phyloP scores from a whole-genome alignment of 192 early-diverging fungal species.

The Gonapodya prolifera region DNA sequence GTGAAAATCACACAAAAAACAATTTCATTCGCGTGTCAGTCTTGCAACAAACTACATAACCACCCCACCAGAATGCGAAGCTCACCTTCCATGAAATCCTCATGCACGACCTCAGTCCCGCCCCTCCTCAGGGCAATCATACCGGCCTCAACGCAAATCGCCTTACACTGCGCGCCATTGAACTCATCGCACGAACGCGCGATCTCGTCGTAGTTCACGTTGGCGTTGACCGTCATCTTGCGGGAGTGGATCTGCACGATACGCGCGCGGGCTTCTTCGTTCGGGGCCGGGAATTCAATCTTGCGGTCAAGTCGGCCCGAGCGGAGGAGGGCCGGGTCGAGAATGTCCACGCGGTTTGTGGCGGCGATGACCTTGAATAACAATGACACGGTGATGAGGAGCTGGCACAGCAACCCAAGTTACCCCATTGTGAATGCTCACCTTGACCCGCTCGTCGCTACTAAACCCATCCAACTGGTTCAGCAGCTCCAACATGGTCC shows the following conservation, averaged over 20 bases:
- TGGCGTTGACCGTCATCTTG: conserved; percentile 90
- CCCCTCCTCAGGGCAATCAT: conserved; percentile 94
- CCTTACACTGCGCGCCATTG: conserved; percentile 98
- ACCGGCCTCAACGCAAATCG: conserved; percentile 94
- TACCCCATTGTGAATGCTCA: background rate
- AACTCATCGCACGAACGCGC: conserved; percentile 94
- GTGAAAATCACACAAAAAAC: conserved; percentile 6
- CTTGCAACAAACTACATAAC: background rate
- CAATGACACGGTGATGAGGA: background rate
- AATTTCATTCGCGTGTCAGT: background rate
- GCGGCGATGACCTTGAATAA: conserved; percentile 91
- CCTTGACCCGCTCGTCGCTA: conserved; percentile 88
- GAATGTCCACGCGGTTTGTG: conserved; percentile 90
- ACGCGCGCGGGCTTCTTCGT: conserved; percentile 86
- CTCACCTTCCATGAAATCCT: conserved; percentile 88
- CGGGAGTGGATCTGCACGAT: conserved; percentile 97
- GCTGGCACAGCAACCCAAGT: background rate
- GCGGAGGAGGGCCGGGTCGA: conserved; percentile 79
- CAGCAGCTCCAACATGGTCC: conserved; percentile 97
- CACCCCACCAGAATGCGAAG: background rate
- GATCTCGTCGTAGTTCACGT: conserved; percentile 95
- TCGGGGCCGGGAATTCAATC: conserved; percentile 83
- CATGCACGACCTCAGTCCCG: conserved; percentile 76
- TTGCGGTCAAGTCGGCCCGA: conserved; percentile 84
- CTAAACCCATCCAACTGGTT: conserved; percentile 97